A percentile compares a stretch with the other conserved stretches of the same genome.
Evolutionary conservation across 1,139 yeast genomes (phyloP).

Genomic region (Hyphopichia burtonii): DNA sequence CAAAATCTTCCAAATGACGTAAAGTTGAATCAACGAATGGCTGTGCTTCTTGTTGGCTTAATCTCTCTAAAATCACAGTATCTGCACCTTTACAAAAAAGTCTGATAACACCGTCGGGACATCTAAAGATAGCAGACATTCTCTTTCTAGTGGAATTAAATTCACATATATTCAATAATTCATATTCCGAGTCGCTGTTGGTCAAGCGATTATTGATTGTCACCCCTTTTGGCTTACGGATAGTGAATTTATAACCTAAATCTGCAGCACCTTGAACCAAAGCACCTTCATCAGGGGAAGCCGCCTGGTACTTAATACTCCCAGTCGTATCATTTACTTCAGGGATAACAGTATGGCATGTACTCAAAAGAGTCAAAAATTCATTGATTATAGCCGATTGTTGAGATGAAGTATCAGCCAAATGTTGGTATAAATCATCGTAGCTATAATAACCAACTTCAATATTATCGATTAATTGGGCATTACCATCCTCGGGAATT

Average conservation of each 20-base stretch:
- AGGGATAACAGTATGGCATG: constrained; percentile 98
- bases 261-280: constrained; percentile 90
- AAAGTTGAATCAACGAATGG: constrained; percentile 81
- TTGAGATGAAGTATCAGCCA: constrained; percentile 38
- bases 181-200: constrained; percentile 47
- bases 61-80: constrained; percentile 86
- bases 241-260: constrained; percentile 78
- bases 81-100: constrained; percentile 97
- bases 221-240: constrained; percentile 84
- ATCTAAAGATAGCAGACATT: constrained; percentile 92
- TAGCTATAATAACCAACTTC: constrained; percentile 81
- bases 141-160: constrained; percentile 96
- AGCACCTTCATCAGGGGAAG: constrained; percentile 99
- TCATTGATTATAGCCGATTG: constrained; percentile 72
- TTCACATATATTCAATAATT: constrained; percentile 87
- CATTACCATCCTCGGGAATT: constrained; percentile 87
- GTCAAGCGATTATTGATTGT: constrained; percentile 57
- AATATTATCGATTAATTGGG: constrained; percentile 69
- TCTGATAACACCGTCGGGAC: constrained; percentile 91
- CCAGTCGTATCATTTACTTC: constrained; percentile 64
- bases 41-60: constrained; percentile 61
- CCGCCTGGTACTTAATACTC: constrained; percentile 89
- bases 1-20: constrained; percentile 92
- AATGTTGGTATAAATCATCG: constrained; percentile 56
- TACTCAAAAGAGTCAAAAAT: constrained; percentile 79